phyloP scores from a whole-genome alignment of 2,329 filamentous ascomycete genomes.

The Emydomyces testavorans region DNA sequence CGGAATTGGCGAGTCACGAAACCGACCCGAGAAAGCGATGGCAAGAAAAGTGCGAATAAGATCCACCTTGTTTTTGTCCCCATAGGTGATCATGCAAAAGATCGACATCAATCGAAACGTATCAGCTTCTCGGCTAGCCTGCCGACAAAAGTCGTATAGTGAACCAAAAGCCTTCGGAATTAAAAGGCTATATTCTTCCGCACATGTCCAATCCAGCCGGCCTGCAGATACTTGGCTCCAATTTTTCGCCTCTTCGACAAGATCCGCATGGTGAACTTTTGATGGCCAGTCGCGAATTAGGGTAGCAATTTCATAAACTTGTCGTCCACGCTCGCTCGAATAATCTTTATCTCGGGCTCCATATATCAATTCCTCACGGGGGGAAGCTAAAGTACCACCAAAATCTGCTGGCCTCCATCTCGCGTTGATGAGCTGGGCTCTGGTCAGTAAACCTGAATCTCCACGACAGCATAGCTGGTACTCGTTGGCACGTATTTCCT shows the following conservation, averaged over 20 bases:
- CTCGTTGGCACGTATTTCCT: neutral
- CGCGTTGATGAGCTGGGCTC: slow-evolving; percentile 11
- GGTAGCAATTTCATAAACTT: slow-evolving; percentile 15
- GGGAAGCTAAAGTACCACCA: neutral
- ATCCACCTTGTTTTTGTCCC: slow-evolving; percentile 2
- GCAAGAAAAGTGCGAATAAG: slow-evolving; percentile 12
- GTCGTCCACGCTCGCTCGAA: slow-evolving; percentile 9
- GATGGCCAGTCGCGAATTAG: slow-evolving; percentile 16
- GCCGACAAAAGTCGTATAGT: slow-evolving; percentile 16
- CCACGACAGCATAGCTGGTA: slow-evolving; percentile 2
- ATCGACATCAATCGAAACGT: slow-evolving; percentile 17
- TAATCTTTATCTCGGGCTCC: slow-evolving; percentile 10
- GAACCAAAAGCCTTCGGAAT: slow-evolving; percentile 14
- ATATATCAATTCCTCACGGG: slow-evolving; percentile 7
- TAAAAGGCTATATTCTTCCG: slow-evolving; percentile 10
- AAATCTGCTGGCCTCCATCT: slow-evolving; percentile 12
- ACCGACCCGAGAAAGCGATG: slow-evolving; percentile 13
- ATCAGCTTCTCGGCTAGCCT: slow-evolving; percentile 9
- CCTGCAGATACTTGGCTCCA: slow-evolving; percentile 7
- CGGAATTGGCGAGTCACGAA: slow-evolving; percentile 9
- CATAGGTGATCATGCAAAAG: slow-evolving; percentile 18
- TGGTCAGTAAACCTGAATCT: slow-evolving; percentile 17
- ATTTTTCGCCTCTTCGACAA: neutral
- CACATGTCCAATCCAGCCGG: slow-evolving; percentile 3
- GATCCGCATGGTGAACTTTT: neutral